Percentiles rank a stretch among this genome's conserved stretches.
These are phyloP conservation scores for Lithospermum erythrorhizon DNA, from an alignment of 257 asterid genomes.

Conservation along the genomic window DNA sequence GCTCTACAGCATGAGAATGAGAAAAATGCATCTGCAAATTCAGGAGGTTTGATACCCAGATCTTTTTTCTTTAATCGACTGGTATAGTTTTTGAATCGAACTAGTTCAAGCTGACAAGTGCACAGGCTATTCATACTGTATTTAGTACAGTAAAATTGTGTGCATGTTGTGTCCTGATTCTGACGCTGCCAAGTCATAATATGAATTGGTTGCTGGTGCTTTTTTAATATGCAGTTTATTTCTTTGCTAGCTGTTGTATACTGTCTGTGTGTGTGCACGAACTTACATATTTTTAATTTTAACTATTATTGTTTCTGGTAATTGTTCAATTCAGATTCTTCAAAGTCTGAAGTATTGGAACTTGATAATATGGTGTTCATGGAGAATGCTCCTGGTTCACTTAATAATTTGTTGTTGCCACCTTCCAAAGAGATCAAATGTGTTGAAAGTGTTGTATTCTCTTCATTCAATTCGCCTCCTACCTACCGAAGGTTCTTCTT, in stretches of 20 bases:
- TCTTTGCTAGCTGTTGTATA: not conserved
- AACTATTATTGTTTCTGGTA: conserved; percentile 5
- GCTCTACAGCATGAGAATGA: conserved; percentile 66
- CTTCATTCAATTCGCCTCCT: conserved; percentile 96
- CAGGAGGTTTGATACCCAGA: conserved; percentile 40
- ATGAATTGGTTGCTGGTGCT: not conserved
- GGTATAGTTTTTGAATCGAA: not conserved
- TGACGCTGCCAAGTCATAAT: not conserved
- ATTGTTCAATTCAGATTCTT: conserved; percentile 37
- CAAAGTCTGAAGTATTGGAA: conserved; percentile 63
- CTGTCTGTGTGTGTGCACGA: conserved; percentile 4
- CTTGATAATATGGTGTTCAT: conserved; percentile 68
- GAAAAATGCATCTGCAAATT: conserved; percentile 35
- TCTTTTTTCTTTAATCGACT: conserved; percentile 3
- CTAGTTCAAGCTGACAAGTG: not conserved
- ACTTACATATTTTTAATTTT: conserved; percentile 4
- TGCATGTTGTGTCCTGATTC: not conserved
- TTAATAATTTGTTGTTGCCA: conserved; percentile 47
- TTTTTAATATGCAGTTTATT: not conserved
- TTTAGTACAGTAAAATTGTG: not conserved
- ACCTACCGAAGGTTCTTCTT: conserved; percentile 72
- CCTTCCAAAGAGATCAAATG: conserved; percentile 73
- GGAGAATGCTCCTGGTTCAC: conserved; percentile 61
- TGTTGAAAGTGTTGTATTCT: conserved; percentile 73
- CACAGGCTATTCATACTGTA: not conserved